A percentile compares a stretch with the other conserved stretches of the same genome.
These are phyloP conservation scores for Fusarium sacchari DNA, from an alignment of 2,329 filamentous ascomycete species.

Conservation along the genomic window DNA sequence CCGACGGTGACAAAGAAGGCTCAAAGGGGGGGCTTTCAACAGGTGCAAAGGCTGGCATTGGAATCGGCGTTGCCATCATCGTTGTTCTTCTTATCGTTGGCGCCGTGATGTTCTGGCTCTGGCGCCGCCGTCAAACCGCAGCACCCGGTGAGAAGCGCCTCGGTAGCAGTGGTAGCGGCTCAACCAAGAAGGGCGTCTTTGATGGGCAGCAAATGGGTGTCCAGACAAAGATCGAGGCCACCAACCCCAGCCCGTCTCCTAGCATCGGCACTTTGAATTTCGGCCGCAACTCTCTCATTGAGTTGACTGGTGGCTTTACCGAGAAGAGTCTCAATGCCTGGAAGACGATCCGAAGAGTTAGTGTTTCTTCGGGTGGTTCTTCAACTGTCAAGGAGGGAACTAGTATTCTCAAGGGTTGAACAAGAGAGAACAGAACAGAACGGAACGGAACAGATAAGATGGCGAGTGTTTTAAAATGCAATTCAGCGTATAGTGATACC, in stretches of 20 bases:
- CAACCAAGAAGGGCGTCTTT: slow-evolving; percentile 31
- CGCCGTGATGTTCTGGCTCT: slow-evolving; percentile 33
- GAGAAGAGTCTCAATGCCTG: slow-evolving; percentile 35
- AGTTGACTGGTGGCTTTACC: slow-evolving; percentile 27
- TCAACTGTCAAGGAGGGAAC: slow-evolving; percentile 17
- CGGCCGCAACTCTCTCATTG: slow-evolving; percentile 40
- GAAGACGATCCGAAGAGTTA: slow-evolving; percentile 43
- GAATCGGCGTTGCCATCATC: slow-evolving; percentile 26
- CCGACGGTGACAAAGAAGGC: neutral
- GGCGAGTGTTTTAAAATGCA: slow-evolving; percentile 1
- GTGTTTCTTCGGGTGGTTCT: slow-evolving; percentile 35
- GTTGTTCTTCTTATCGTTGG: slow-evolving; percentile 13
- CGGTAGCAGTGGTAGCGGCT: slow-evolving; percentile 35
- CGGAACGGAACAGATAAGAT: neutral
- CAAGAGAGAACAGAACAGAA: neutral
- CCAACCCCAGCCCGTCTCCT: slow-evolving; percentile 37
- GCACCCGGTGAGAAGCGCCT: slow-evolving; percentile 8
- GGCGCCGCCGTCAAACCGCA: slow-evolving; percentile 21
- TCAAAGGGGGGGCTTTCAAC: slow-evolving; percentile 35
- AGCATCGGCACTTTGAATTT: slow-evolving; percentile 42
- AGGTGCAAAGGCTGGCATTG: slow-evolving; percentile 40
- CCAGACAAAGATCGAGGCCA: slow-evolving; percentile 43
- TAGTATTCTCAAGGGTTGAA: slow-evolving; percentile 14
- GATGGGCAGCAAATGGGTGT: slow-evolving; percentile 39
- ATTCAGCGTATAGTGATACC: slow-evolving; percentile 28